phyloP scores from a whole-genome alignment of 108 stramenopile genomes.

The Skeletonema menzelii region DNA sequence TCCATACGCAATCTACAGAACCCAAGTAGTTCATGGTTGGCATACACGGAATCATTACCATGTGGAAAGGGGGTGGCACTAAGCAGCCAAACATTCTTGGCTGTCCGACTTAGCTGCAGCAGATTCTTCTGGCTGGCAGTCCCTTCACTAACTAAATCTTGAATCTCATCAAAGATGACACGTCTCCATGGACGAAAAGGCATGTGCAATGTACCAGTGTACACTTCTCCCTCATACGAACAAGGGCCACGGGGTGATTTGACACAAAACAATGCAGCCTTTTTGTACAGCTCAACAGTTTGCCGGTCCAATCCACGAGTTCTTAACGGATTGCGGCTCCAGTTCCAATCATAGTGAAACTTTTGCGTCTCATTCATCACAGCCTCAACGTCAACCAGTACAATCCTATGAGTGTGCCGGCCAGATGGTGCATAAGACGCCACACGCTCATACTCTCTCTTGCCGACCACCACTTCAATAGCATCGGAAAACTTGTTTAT shows the following conservation, averaged over 20 bases:
- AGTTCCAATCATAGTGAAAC: slow-evolving; percentile 25
- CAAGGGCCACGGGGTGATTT: slow-evolving; percentile 26
- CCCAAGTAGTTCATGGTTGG: slow-evolving; percentile 33
- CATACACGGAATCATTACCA: slow-evolving; percentile 25
- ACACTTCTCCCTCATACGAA: slow-evolving; percentile 27
- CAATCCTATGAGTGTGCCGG: slow-evolving; percentile 15
- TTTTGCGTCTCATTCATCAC: slow-evolving; percentile 18
- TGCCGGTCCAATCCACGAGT: slow-evolving; percentile 11
- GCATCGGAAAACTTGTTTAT: slow-evolving; percentile 24
- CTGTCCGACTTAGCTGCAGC: slow-evolving; percentile 31
- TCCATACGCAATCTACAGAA: slow-evolving; percentile 34
- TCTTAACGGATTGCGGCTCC: not conserved
- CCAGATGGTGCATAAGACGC: slow-evolving; percentile 13
- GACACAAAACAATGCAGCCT: slow-evolving; percentile 37
- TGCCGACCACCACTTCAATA: slow-evolving; percentile 32
- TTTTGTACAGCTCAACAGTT: slow-evolving; percentile 24
- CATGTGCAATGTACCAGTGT: slow-evolving; percentile 23
- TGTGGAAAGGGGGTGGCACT: slow-evolving; percentile 29
- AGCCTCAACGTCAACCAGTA: slow-evolving; percentile 28
- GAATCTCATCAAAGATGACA: slow-evolving; percentile 41
- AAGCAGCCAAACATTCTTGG: slow-evolving; percentile 33
- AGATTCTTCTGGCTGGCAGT: slow-evolving; percentile 29
- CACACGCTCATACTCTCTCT: slow-evolving; percentile 12
- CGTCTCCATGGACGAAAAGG: slow-evolving; percentile 30
- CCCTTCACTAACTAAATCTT: slow-evolving; percentile 33